Percentiles rank a stretch among this genome's conserved stretches.
phyloP scores from a whole-genome alignment of 1,139 yeast genomes.

The Yamadazyma friedrichii region DNA sequence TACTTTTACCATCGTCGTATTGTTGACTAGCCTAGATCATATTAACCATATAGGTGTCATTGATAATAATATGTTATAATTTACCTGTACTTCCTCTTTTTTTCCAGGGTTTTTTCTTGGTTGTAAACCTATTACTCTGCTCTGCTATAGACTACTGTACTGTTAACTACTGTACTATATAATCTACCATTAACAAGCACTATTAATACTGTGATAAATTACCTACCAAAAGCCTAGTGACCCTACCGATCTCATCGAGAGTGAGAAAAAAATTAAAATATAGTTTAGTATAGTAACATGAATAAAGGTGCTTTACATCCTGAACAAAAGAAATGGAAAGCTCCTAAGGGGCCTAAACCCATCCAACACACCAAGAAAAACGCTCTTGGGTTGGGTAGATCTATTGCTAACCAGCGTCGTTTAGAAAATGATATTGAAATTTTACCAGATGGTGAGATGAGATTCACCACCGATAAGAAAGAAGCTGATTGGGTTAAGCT shows the following conservation, averaged over 20 bases:
- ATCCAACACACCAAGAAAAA: slow-evolving; percentile 81
- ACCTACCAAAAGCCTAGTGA: no score
- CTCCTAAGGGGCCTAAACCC: slow-evolving; percentile 91
- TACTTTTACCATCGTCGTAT: no score
- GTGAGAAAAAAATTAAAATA: slow-evolving; percentile 1
- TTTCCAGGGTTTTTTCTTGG: neutral
- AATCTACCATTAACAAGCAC: no score
- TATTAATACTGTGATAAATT: no score
- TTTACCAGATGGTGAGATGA: slow-evolving; percentile 82
- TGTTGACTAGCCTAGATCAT: no score
- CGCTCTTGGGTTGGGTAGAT: slow-evolving; percentile 79
- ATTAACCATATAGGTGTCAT: no score
- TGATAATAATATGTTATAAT: no score
- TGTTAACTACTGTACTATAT: no score
- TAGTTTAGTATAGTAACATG: slow-evolving; percentile 5
- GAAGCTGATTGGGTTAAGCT: slow-evolving; percentile 89
- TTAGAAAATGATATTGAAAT: slow-evolving; percentile 67
- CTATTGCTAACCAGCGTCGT: slow-evolving; percentile 73
- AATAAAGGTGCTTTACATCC: slow-evolving; percentile 49
- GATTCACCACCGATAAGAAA: slow-evolving; percentile 78
- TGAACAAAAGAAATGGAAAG: slow-evolving; percentile 51
- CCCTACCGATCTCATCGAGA: slow-evolving; percentile 3
- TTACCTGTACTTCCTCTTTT: neutral
- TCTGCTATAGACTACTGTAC: no score
- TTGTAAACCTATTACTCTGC: no score